Base-by-base conservation (phyloP, 768 basidiomycete species). In the Naganishia vishniacii region DNA sequence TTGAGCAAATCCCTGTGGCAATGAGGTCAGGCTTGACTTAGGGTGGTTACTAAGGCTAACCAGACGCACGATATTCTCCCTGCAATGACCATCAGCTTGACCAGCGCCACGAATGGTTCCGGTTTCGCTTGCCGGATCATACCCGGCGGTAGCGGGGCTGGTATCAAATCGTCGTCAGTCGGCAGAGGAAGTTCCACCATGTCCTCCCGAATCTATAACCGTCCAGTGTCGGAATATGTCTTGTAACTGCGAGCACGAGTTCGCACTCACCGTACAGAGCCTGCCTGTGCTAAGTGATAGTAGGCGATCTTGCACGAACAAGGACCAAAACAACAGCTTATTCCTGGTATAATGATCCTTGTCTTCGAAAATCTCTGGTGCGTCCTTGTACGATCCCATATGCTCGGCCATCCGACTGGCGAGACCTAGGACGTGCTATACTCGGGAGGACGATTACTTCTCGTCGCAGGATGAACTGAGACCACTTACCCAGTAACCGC, bases 101-200 rank as follows among this genome's bases (percentile, higher is more conserved):
- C 70, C 16, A 72, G 56, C 34, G 72, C 70, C 6, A 75, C 75
- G 53, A 73, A 77, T 0, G 75, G 75, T 18, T 48, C 73, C 59
- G 34, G 64, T 46, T 61, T 72, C 69, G 51, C 32, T 40, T 25
- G 23, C n/a, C 25, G 64, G 51, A 8, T 53, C 66, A 11, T 65
- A 63, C 42, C 62, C 26, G 41, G 71, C 25, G 72, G 65, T 1
- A 71, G 49, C 25, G 74, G 73, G 59, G 71, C 72, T 20, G 74
- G 73, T 46, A 72, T 73, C 46, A 77, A 68, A 53, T 77, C 75
- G 28, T 68, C 64, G 47, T 75, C 74, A 16, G 51, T 60, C 2
- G 75, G 75, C 40, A 77, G 48, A 26, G 73, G 75, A 3, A 77
- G 66, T 63, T 77, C 75, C 13, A 77, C 67, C 48, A 75, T 69